These are phyloP conservation scores for Agaricus subrufescens DNA, from an alignment of 768 basidiomycete species.

Conservation along the genomic window DNA sequence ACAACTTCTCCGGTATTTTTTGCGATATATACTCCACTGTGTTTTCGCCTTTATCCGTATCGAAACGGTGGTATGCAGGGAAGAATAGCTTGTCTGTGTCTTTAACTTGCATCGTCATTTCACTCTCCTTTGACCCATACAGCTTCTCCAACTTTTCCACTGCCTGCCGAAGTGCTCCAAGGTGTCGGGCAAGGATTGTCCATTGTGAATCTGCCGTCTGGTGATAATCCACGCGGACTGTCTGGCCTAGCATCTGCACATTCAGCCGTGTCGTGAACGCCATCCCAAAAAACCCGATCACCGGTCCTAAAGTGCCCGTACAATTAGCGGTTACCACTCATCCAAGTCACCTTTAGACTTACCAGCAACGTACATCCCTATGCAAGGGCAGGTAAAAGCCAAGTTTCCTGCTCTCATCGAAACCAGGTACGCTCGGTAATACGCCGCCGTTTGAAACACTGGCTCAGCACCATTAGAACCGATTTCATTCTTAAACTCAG, in stretches of 20 bases:
- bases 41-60: not conserved
- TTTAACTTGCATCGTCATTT: too few relatives aligned
- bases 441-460: slow-evolving; percentile 5
- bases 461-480: slow-evolving; percentile 6
- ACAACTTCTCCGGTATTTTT: not conserved
- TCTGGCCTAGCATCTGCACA: too few relatives aligned
- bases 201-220: slow-evolving; percentile 1
- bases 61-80: too few relatives aligned
- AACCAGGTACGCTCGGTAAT: slow-evolving; percentile 5
- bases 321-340: not conserved
- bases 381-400: slow-evolving; percentile 10
- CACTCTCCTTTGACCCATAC: too few relatives aligned
- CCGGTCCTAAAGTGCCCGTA: not conserved
- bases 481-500: slow-evolving; percentile 13
- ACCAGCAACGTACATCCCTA: slow-evolving; percentile 17
- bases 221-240: not conserved
- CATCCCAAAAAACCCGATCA: not conserved
- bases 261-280: not conserved
- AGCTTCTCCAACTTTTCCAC: slow-evolving; percentile 6
- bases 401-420: not conserved
- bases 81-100: too few relatives aligned
- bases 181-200: slow-evolving; percentile 12
- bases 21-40: not conserved
- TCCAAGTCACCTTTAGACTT: slow-evolving; percentile 12
- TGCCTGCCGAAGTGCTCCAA: not conserved